These are phyloP conservation scores for Paraphoma chrysanthemicola DNA, from an alignment of 2,329 filamentous ascomycete genomes.

Conservation along the genomic window DNA sequence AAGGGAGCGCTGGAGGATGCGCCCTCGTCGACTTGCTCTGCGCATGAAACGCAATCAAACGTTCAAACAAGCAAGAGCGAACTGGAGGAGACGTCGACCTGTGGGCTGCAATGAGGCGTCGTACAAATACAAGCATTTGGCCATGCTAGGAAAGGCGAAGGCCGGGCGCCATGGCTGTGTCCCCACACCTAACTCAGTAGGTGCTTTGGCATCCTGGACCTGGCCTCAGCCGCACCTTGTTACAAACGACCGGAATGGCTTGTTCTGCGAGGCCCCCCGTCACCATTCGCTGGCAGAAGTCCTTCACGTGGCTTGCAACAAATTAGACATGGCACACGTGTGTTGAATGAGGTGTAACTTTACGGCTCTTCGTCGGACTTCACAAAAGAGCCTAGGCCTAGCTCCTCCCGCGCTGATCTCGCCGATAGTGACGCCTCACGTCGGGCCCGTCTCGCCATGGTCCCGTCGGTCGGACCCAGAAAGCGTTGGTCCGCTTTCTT, in stretches of 20 bases:
- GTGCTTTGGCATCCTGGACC: slow-evolving; percentile 9
- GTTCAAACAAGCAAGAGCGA: slow-evolving; percentile 3
- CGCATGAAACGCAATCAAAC: slow-evolving; percentile 27
- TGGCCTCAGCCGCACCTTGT: slow-evolving; percentile 18
- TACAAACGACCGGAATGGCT: slow-evolving; percentile 5
- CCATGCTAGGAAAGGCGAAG: slow-evolving; percentile 21
- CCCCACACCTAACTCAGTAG: slow-evolving; percentile 17
- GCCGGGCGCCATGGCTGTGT: slow-evolving; percentile 21
- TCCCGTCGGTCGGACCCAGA: slow-evolving; percentile 20
- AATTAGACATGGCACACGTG: slow-evolving; percentile 5
- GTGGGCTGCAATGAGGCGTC: slow-evolving; percentile 6
- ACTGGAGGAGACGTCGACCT: slow-evolving; percentile 8
- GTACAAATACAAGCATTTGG: slow-evolving; percentile 30
- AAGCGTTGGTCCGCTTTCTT: slow-evolving; percentile 25
- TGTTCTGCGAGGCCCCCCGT: slow-evolving; percentile 7
- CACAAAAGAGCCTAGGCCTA: slow-evolving; percentile 16
- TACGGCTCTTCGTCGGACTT: slow-evolving; percentile 15
- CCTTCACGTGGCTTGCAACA: slow-evolving; percentile 1
- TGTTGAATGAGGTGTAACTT: slow-evolving; percentile 5
- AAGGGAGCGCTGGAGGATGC: not conserved
- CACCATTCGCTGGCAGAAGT: slow-evolving; percentile 9
- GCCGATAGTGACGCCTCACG: slow-evolving; percentile 13
- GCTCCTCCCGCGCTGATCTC: slow-evolving; percentile 17
- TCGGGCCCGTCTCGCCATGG: slow-evolving; percentile 14
- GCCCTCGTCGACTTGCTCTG: not conserved